These are phyloP conservation scores for Parsonsia alboflavescens DNA, from an alignment of 257 asterid genomes.

Conservation along the genomic window DNA sequence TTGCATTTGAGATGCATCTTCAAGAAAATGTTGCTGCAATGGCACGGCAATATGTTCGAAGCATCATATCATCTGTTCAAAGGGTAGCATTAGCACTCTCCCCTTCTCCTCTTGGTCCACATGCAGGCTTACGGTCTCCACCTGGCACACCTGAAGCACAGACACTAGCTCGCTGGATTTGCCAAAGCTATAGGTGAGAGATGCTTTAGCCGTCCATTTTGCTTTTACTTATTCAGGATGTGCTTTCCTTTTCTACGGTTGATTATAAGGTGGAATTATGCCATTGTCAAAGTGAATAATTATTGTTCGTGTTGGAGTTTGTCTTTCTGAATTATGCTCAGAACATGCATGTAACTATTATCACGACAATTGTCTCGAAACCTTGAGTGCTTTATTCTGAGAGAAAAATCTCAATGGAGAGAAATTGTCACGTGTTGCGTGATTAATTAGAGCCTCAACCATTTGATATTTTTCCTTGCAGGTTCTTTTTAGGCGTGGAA, in stretches of 20 bases:
- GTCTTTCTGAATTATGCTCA: background rate
- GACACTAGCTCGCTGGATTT: conserved; percentile 82
- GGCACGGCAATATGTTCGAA: conserved; percentile 93
- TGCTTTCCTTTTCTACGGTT: background rate
- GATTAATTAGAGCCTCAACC: background rate
- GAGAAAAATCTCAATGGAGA: background rate
- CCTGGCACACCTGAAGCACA: conserved; percentile 87
- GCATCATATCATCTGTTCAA: conserved; percentile 89
- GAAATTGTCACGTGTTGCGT: background rate
- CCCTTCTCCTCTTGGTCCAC: conserved; percentile 54
- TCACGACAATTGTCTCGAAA: background rate
- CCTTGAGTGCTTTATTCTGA: too few species aligned
- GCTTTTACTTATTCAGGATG: background rate
- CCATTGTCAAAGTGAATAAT: background rate
- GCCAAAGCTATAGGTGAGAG: conserved; percentile 84
- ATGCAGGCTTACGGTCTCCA: conserved; percentile 46
- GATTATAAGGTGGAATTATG: background rate
- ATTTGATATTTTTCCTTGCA: conserved; percentile 17
- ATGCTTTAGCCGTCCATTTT: background rate
- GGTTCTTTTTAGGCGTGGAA: conserved; percentile 79
- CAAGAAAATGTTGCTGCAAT: conserved; percentile 78
- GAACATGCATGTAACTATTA: background rate
- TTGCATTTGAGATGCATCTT: conserved; percentile 80
- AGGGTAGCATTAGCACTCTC: conserved; percentile 92
- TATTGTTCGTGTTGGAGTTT: background rate